Evolutionary conservation across 495 filamentous ascomycete species (phyloP).

Genomic region (Talaromyces trachyspermus): DNA sequence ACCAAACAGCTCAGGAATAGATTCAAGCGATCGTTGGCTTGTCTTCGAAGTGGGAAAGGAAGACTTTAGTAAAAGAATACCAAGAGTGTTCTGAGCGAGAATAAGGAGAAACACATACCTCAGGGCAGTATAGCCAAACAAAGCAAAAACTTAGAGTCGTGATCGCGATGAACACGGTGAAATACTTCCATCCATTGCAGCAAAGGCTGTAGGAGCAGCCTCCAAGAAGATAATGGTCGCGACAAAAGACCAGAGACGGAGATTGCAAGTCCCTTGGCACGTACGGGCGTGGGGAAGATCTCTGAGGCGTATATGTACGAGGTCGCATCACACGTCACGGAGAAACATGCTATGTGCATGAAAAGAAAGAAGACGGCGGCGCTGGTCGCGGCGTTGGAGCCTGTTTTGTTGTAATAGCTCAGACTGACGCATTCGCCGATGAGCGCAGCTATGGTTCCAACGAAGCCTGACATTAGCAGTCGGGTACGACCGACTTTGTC

Average conservation of each 20-base stretch:
- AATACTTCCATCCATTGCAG: constrained; percentile 2
- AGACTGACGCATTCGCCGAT: neutral
- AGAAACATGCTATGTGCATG: constrained; percentile 3
- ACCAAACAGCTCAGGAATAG: constrained; percentile 1
- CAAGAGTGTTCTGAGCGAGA: neutral
- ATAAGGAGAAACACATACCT: neutral
- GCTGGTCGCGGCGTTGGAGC: neutral
- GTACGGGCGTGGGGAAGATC: constrained; percentile 43
- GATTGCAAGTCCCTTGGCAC: constrained; percentile 46
- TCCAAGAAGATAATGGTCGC: constrained; percentile 1
- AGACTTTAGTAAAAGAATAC: neutral
- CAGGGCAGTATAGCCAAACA: neutral
- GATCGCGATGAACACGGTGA: neutral
- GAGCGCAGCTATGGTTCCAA: constrained; percentile 9
- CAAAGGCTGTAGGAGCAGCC: neutral
- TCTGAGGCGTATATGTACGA: constrained; percentile 14
- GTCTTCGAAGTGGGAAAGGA: no score
- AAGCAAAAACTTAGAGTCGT: neutral
- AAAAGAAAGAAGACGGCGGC: constrained; percentile 50
- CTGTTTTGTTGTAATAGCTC: neutral
- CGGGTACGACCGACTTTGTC: constrained; percentile 40
- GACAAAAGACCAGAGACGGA: constrained; percentile 12
- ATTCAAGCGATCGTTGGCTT: neutral
- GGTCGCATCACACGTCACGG: neutral
- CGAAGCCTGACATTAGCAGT: constrained; percentile 12